phyloP scores from a whole-genome alignment of 345 rosid genomes.

The Zanthoxylum bungeanum region DNA sequence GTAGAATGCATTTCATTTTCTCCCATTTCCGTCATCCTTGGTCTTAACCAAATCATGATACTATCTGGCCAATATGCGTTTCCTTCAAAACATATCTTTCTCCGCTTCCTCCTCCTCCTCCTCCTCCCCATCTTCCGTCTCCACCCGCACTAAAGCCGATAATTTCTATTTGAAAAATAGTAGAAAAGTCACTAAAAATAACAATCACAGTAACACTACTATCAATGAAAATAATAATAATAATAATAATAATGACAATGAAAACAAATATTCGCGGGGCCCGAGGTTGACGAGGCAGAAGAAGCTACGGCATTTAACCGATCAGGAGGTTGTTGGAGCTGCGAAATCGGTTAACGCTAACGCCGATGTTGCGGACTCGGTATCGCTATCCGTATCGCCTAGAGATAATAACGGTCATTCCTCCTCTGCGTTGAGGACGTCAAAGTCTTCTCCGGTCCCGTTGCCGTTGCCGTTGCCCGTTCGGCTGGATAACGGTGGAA shows the following conservation, averaged over 20 bases:
- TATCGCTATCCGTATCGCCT: neutral
- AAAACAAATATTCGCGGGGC: conserved; percentile 1
- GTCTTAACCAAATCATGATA: conserved; percentile 17
- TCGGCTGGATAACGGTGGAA: conserved; percentile 37
- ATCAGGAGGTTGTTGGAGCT: conserved; percentile 35
- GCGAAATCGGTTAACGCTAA: conserved; percentile 21
- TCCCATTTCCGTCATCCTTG: neutral
- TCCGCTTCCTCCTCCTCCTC: conserved; percentile 39
- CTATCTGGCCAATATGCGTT: conserved; percentile 61
- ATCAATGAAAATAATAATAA: too few relatives aligned
- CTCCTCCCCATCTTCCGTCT: conserved; percentile 20
- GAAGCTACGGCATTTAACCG: conserved; percentile 60
- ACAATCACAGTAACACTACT: neutral
- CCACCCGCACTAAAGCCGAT: conserved; percentile 11
- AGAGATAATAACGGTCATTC: conserved; percentile 10
- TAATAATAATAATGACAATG: neutral
- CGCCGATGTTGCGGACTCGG: conserved; percentile 10
- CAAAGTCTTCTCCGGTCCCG: conserved; percentile 20
- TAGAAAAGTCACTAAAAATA: neutral
- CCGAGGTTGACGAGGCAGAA: conserved; percentile 50
- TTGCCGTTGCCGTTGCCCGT: conserved; percentile 51
- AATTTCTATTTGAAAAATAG: neutral
- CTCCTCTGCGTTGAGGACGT: conserved; percentile 8
- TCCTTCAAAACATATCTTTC: conserved; percentile 59
- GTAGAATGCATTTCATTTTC: neutral